Evolutionary conservation across 1,284 basidiomycete species (phyloP), one percentile per base, ranked within the genome.

Genomic region (Coniferiporia weirii): DNA sequence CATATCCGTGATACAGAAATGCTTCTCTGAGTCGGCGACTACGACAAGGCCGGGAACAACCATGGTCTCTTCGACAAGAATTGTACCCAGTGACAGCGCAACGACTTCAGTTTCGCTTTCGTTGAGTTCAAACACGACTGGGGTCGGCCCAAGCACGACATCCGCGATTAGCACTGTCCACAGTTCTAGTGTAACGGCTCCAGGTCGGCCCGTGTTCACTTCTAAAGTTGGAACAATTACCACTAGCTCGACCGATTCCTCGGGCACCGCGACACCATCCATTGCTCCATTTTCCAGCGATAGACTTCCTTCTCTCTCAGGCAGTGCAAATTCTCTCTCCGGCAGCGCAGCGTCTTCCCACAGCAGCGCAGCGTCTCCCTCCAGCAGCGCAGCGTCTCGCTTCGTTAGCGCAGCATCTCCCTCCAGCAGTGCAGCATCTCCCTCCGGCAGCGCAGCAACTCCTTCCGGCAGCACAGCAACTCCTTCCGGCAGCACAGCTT

Each of bases 1-100:
- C 4, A 45, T 35, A 22, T 20, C 15, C 12, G 13, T 9, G 15
- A n/a, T 27, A n/a, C 20, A 57, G 56, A 52, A 57, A 57, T 57
- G 56, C 38, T 57, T 57, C 49, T 20, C 19, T 38, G 38, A 45
- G 15, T 46, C 40, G 27, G 45, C 53, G 15, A 13, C 53, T 46
- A 34, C 40, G 13, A 8, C 40, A 20, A 34, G 15, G 8, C 35
- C 53, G 10, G 22, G 38, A 15, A 12, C 38, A 12, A 15, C 15
- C 38, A 9, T 15, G 8, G 38, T 40, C 9, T 12, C 38, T 40
- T 40, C 38, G 15, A 40, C 38, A 10, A 40, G 12, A 10, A 15
- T 7, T 40, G 9, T 7, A 10, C 15, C 38, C 15, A 40, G 9
- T 15, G 8, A 15, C 15, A 40, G 38, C 38, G 9, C 43, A 4